Base-by-base conservation (phyloP, 1,139 yeast species). In the Nakaseomyces nivariensis region DNA sequence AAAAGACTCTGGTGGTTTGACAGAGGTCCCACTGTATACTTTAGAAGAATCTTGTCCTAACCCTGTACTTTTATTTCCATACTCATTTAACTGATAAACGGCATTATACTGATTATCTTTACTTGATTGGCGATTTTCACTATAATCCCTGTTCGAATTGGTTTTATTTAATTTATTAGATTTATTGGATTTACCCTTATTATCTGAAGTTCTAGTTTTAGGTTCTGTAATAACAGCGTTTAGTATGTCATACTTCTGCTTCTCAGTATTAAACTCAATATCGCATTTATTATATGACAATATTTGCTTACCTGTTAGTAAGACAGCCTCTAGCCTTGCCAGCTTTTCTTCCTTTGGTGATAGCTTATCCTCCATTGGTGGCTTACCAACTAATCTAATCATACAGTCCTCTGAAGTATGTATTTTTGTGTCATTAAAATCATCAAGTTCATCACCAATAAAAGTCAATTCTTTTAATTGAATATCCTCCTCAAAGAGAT, bases 401-500 rank as follows among this genome's bases (percentile, higher is more conserved):
- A 63, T 52, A 27, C 68, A 68, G 6, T 61, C 60, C 29, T 51
- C 54, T 1, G 64, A 63, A 29, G 73, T 58, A 9, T 59, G 58
- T 22, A 72, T 72, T 37, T 47, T 44, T 34, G 37, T 26, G 59
- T 82, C 87, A 55, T 79, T 72, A 58, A 82, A 83, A 61, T 82
- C 89, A 49, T 73, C 73, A 52, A 82, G 71, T 52, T 75, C 75
- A 57, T 68, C 75, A 38, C 73, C 75, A 31, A 83, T 70, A 3
- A 82, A 73, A 48, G 71, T 68, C 57, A 79, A 82, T 52, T 82
- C 89, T 53, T 78, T 77, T 53, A 81, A 68, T 13, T 73, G 66
- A 8, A 82, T 78, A 67, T 85, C 94, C 57, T 84, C 92, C 42
- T 70, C 66, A 58, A 82, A 83, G 51, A 75, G 77, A 54, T 79